phyloP scores from a whole-genome alignment of 371 early-diverging fungal genomes.

The Rhizopus stolonifer region DNA sequence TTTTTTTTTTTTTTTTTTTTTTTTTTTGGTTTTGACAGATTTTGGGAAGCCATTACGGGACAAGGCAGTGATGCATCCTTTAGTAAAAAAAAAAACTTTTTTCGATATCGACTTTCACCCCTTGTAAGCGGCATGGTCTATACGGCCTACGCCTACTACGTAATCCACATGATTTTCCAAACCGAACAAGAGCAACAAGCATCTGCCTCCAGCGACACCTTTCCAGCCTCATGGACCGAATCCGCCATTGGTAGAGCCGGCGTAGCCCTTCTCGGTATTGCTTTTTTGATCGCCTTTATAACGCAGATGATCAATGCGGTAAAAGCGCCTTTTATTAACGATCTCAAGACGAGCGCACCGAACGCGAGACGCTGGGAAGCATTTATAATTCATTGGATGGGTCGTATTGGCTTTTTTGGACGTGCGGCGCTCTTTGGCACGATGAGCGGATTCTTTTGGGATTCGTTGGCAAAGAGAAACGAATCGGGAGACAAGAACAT shows the following conservation, averaged over 20 bases:
- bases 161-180: slow-evolving; percentile 43
- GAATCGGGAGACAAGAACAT: slow-evolving; percentile 38
- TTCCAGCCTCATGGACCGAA: slow-evolving; percentile 42
- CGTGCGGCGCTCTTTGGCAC: slow-evolving; percentile 45
- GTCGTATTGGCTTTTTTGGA: slow-evolving; percentile 45
- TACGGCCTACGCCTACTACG: slow-evolving; percentile 43
- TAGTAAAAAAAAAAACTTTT: slow-evolving; percentile 43
- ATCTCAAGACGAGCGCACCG: slow-evolving; percentile 37
- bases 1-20: no score
- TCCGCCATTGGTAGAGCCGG: slow-evolving; percentile 35
- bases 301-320: slow-evolving; percentile 47
- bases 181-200: slow-evolving; percentile 36
- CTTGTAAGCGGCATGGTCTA: slow-evolving; percentile 49
- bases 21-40: no score
- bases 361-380: slow-evolving; percentile 34
- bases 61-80: slow-evolving; percentile 41
- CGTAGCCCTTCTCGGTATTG: slow-evolving; percentile 37
- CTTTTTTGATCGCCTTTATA: slow-evolving; percentile 44
- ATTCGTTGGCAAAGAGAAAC: slow-evolving; percentile 32
- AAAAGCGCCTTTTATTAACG: slow-evolving; percentile 39
- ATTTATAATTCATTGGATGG: slow-evolving; percentile 27
- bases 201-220: slow-evolving; percentile 37
- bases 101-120: slow-evolving; percentile 47
- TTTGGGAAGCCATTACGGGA: slow-evolving; percentile 50
- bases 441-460: slow-evolving; percentile 49